A percentile compares a stretch with the other conserved stretches of the same genome.
These are phyloP conservation scores for Colletotrichum brevisporum DNA, from an alignment of 2,329 filamentous ascomycete species.

Conservation along the genomic window DNA sequence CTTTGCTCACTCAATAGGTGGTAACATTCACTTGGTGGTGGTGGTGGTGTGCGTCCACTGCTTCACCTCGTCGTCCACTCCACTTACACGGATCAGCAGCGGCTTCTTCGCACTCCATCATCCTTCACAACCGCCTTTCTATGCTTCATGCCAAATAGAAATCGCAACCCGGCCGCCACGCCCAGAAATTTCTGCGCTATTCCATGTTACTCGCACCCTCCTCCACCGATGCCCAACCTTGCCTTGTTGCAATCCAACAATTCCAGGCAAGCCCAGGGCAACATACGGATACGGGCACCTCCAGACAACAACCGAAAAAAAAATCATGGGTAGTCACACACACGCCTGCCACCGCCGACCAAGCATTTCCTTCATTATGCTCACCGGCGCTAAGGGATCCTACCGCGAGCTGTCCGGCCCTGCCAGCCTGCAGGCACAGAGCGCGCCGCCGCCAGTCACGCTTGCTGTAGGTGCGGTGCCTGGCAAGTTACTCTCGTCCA, in stretches of 20 bases:
- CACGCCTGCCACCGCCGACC: slow-evolving; percentile 20
- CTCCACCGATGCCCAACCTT: slow-evolving; percentile 11
- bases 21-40: neutral
- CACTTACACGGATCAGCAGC: slow-evolving; percentile 31
- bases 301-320: neutral
- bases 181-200: slow-evolving; percentile 10
- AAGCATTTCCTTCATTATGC: slow-evolving; percentile 29
- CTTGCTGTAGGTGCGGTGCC: slow-evolving; percentile 11
- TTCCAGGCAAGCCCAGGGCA: slow-evolving; percentile 21
- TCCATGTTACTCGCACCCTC: slow-evolving; percentile 28
- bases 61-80: slow-evolving; percentile 7
- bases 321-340: slow-evolving; percentile 20
- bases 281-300: slow-evolving; percentile 25
- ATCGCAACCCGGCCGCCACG: slow-evolving; percentile 7
- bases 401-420: slow-evolving; percentile 19
- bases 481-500: neutral
- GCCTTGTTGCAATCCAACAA: slow-evolving; percentile 19
- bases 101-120: neutral
- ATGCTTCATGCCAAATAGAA: neutral
- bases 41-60: neutral
- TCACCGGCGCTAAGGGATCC: slow-evolving; percentile 30
- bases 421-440: neutral
- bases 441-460: slow-evolving; percentile 8
- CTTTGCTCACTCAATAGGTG: neutral
- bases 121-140: neutral